phyloP scores from a whole-genome alignment of 768 basidiomycete genomes.

The Neoboletus magnificus region DNA sequence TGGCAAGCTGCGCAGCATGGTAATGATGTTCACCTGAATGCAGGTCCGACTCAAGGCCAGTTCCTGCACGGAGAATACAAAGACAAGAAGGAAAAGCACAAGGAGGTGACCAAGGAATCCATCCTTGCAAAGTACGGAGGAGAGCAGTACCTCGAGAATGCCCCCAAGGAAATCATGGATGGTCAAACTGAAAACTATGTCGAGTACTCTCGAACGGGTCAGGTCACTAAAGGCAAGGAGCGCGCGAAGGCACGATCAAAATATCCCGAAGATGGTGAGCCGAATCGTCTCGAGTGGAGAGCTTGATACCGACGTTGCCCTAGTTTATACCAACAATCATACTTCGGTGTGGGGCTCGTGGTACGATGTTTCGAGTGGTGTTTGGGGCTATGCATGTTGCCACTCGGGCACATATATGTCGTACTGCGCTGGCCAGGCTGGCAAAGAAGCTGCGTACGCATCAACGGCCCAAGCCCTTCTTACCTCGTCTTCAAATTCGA shows the following conservation, averaged over 20 bases:
- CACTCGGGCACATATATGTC: constrained; percentile 83
- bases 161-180: constrained; percentile 88
- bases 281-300: neutral
- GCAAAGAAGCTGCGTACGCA: constrained; percentile 74
- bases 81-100: constrained; percentile 88
- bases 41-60: constrained; percentile 95
- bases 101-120: constrained; percentile 83
- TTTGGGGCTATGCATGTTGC: constrained; percentile 96
- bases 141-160: constrained; percentile 82
- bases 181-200: constrained; percentile 98
- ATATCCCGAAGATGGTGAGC: constrained; percentile 92
- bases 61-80: constrained; percentile 87
- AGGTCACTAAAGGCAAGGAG: constrained; percentile 89
- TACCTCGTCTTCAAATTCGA: constrained; percentile 34
- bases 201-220: constrained; percentile 91
- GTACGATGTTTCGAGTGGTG: constrained; percentile 65
- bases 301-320: neutral
- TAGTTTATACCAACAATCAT: constrained; percentile 91
- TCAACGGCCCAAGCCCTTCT: constrained; percentile 72
- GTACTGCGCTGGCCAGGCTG: constrained; percentile 87
- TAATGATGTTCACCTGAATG: constrained; percentile 92
- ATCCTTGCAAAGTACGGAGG: constrained; percentile 94
- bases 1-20: constrained; percentile 94
- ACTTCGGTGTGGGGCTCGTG: constrained; percentile 97
- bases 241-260: constrained; percentile 84